These are phyloP conservation scores for Solanum corneliomulleri DNA, from an alignment of 257 asterid species.

Conservation along the genomic window DNA sequence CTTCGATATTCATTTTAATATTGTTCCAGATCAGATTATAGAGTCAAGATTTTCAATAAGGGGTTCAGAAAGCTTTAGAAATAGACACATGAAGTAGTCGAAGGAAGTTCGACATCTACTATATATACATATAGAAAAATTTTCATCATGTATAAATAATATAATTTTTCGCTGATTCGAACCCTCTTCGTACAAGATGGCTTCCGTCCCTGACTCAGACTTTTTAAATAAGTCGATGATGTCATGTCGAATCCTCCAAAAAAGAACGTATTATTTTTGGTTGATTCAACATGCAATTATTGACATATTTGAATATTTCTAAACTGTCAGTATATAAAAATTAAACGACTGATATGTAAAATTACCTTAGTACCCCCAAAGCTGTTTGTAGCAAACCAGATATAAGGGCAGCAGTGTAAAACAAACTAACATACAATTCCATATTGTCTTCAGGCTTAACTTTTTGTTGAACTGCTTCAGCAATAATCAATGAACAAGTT, in stretches of 20 bases:
- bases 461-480: slow-evolving; percentile 27
- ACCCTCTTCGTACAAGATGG: too few relatives aligned
- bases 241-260: neutral
- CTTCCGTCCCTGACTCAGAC: too few relatives aligned
- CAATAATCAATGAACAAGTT: slow-evolving; percentile 59
- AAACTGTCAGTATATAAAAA: neutral
- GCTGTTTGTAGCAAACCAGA: slow-evolving; percentile 46
- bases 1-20: neutral
- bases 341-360: neutral
- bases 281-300: neutral
- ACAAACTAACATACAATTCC: slow-evolving; percentile 34
- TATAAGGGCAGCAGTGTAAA: slow-evolving; percentile 54
- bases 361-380: slow-evolving; percentile 60
- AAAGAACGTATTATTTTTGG: too few relatives aligned
- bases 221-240: too few relatives aligned
- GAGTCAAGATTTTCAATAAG: too few relatives aligned
- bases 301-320: neutral
- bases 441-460: slow-evolving; percentile 20
- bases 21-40: neutral
- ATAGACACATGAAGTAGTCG: too few relatives aligned
- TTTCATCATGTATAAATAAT: too few relatives aligned
- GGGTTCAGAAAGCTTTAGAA: too few relatives aligned
- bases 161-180: too few relatives aligned
- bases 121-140: too few relatives aligned
- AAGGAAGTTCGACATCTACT: too few relatives aligned